Base-by-base conservation (phyloP, 1,284 basidiomycete genomes). In the Trametes hirsuta region DNA sequence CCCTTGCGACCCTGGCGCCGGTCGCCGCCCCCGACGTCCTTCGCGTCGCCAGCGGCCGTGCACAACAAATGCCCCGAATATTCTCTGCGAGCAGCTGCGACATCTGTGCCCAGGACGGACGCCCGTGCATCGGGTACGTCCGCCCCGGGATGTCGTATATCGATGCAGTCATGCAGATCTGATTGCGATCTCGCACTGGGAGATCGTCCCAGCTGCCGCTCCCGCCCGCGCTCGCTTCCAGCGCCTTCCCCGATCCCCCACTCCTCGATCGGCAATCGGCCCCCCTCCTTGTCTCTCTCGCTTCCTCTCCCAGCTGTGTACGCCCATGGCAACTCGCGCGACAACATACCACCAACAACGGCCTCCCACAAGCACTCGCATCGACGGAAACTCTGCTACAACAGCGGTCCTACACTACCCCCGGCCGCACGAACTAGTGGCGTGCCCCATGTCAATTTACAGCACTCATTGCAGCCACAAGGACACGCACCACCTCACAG, bases 401-500 rank as follows among this genome's bases (percentile, higher is more conserved):
- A 21, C 46, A 18, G 25, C 34, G 42, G 30, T 30, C 30, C 30
- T 30, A 30, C 30, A 30, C 4, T 30, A 30, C 8, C 30, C 30
- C 8, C 30, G 30, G 5, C 8, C 30, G 30, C 30, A 30, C 30
- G 18, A 36, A 37, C 52, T 57, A 49, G 58, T 63, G 61, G 56
- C 58, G 55, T 37, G 25, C 42, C 24, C 35, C 6, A 47, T 36
- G 53, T 60, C 59, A 63, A 42, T 15, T 21, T 37, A 30, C 24
- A 40, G 36, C 42, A 52, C 55, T 40, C 49, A 56, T 61, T 52
- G 56, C 53, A 51, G 47, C 53, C 48, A 51, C 56, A 47, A 54
- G 50, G 48, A 40, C 59, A 62, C 55, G 37, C 58, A 55, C 59
- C 47, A 44, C 42, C 41, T 69, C 62, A 75, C 57, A 75, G 64